A percentile compares a stretch with the other conserved stretches of the same genome.
Evolutionary conservation across 202 grass and related monocot species (phyloP).

Genomic region (Miscanthus sacchariflorus): DNA sequence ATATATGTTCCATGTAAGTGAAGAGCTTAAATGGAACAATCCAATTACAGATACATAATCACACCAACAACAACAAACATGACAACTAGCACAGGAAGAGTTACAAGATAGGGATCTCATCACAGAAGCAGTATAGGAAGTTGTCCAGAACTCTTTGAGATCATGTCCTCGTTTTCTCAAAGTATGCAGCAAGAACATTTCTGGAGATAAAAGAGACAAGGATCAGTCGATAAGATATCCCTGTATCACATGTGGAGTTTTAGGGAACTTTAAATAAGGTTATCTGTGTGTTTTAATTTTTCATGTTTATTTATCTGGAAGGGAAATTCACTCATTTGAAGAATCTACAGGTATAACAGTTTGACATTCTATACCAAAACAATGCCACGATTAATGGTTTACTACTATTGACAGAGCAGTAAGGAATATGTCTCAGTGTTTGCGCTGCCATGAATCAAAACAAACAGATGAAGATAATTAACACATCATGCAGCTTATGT

Average conservation of each 20-base stretch:
- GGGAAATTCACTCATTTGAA: neutral
- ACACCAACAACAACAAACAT: slow-evolving; percentile 38
- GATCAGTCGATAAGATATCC: slow-evolving; percentile 12
- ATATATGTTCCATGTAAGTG: slow-evolving; percentile 29
- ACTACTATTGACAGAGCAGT: neutral
- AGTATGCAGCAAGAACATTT: slow-evolving; percentile 58
- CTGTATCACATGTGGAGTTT: neutral
- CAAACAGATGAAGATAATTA: slow-evolving; percentile 1
- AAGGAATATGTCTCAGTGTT: neutral
- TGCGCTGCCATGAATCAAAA: neutral
- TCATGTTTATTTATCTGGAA: neutral
- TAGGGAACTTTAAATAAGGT: neutral
- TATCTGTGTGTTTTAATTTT: slow-evolving; percentile 8
- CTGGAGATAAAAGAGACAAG: slow-evolving; percentile 46
- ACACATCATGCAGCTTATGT: neutral
- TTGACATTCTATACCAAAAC: neutral
- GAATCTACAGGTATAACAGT: neutral
- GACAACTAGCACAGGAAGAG: slow-evolving; percentile 24
- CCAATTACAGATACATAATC: slow-evolving; percentile 48
- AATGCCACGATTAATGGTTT: neutral
- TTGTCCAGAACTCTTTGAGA: slow-evolving; percentile 27
- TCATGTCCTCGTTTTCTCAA: slow-evolving; percentile 27
- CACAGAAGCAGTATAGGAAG: slow-evolving; percentile 23
- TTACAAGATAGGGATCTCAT: slow-evolving; percentile 31
- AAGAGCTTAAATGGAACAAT: slow-evolving; percentile 38